phyloP scores from a whole-genome alignment of 2,329 filamentous ascomycete species.

The Laburnicola sp. region DNA sequence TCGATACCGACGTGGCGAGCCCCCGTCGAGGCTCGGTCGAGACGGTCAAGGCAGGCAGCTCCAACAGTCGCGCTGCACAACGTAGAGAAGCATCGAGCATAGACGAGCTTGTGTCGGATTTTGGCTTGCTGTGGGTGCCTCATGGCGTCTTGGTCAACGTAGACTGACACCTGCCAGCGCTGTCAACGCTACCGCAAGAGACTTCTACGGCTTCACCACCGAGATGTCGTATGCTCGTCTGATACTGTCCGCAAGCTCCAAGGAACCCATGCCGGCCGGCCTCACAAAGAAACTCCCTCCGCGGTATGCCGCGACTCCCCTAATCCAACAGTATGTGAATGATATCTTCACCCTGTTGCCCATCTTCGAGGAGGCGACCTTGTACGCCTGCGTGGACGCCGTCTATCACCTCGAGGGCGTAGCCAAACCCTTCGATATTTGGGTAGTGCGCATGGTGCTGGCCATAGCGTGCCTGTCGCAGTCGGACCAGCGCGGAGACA shows the following conservation, averaged over 20 bases:
- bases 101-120: slow-evolving; percentile 89
- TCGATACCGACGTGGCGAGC: slow-evolving; percentile 59
- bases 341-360: slow-evolving; percentile 81
- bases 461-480: slow-evolving; percentile 77
- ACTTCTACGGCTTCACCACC: slow-evolving; percentile 85
- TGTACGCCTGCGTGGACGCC: slow-evolving; percentile 78
- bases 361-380: slow-evolving; percentile 75
- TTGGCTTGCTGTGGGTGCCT: slow-evolving; percentile 76
- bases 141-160: background rate
- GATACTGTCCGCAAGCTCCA: slow-evolving; percentile 78
- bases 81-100: slow-evolving; percentile 79
- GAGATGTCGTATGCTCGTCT: slow-evolving; percentile 92
- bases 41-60: slow-evolving; percentile 36
- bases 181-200: slow-evolving; percentile 90
- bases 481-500: slow-evolving; percentile 67
- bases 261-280: slow-evolving; percentile 69
- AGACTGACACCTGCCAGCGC: slow-evolving; percentile 58
- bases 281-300: slow-evolving; percentile 66
- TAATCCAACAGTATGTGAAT: slow-evolving; percentile 82
- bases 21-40: slow-evolving; percentile 54
- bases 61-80: slow-evolving; percentile 49
- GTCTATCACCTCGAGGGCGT: slow-evolving; percentile 73
- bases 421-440: slow-evolving; percentile 71
- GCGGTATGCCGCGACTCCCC: slow-evolving; percentile 66
- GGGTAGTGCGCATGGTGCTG: slow-evolving; percentile 85